Evolutionary conservation across 768 basidiomycete species (phyloP).

Genomic region (Coprinopsis cinerea): DNA sequence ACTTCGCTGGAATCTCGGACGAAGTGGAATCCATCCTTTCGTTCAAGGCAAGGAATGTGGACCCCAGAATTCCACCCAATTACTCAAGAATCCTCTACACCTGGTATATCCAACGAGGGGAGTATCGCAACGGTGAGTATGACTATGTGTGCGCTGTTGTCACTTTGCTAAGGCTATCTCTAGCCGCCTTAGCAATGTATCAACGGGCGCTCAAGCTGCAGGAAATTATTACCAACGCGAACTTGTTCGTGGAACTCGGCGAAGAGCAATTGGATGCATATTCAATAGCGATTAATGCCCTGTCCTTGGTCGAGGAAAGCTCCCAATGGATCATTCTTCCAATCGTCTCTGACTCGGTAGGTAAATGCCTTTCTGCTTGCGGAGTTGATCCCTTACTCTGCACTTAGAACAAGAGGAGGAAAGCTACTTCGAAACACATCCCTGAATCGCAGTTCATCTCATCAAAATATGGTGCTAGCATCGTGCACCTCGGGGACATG

Average conservation of each 20-base stretch:
- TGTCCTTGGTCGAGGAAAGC: constrained; percentile 74
- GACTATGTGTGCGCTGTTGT: constrained; percentile 9
- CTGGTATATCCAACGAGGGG: constrained; percentile 83
- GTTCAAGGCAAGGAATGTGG: constrained; percentile 91
- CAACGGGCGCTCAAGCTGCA: constrained; percentile 80
- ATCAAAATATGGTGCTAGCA: constrained; percentile 65
- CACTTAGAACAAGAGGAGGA: constrained; percentile 60
- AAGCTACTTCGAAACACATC: constrained; percentile 65
- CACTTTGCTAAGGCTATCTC: constrained; percentile 13
- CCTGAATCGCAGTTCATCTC: constrained; percentile 66
- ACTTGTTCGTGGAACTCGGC: constrained; percentile 38
- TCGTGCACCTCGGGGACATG: constrained; percentile 76
- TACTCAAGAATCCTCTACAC: constrained; percentile 93
- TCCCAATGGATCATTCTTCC: constrained; percentile 81
- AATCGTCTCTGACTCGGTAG: constrained; percentile 43
- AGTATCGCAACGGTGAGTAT: constrained; percentile 83
- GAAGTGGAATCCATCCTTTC: constrained; percentile 86
- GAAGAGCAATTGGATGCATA: constrained; percentile 77
- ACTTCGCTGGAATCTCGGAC: constrained; percentile 77
- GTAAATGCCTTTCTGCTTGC: constrained; percentile 23
- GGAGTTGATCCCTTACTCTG: neutral
- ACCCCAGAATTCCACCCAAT: constrained; percentile 78
- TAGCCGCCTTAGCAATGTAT: constrained; percentile 92
- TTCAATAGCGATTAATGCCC: constrained; percentile 81
- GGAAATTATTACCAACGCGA: constrained; percentile 39